These are phyloP conservation scores for Chytridium lagenaria DNA, from an alignment of 371 early-diverging fungal species.

Conservation along the genomic window DNA sequence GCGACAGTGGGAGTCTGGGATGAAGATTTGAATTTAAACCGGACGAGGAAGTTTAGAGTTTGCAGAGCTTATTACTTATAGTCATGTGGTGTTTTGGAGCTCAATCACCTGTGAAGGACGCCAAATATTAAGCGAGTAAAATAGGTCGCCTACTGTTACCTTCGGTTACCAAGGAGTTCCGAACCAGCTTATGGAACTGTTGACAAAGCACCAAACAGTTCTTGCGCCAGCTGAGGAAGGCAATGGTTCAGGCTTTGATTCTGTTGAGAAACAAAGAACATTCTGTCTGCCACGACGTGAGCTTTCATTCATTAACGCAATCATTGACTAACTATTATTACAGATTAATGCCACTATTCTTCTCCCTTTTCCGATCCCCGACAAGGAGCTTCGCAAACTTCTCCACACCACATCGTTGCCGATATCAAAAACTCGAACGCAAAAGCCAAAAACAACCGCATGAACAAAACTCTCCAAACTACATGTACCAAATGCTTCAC, in stretches of 20 bases:
- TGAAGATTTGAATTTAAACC: constrained; percentile 90
- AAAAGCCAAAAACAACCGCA: constrained; percentile 91
- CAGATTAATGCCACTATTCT: constrained; percentile 84
- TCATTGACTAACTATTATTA: constrained; percentile 42
- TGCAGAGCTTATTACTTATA: constrained; percentile 83
- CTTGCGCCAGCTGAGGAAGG: constrained; percentile 82
- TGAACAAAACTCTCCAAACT: constrained; percentile 95
- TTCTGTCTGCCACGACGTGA: constrained; percentile 68
- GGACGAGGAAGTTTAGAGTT: constrained; percentile 76
- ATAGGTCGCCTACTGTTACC: constrained; percentile 78
- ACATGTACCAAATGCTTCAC: constrained; percentile 90
- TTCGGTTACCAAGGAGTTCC: constrained; percentile 78
- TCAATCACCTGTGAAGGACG: too few relatives aligned
- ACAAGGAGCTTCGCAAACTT: constrained; percentile 85
- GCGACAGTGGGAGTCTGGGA: constrained; percentile 85
- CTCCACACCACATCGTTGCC: constrained; percentile 91
- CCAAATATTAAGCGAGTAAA: too few relatives aligned
- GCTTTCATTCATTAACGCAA: neutral
- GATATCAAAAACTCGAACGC: constrained; percentile 92
- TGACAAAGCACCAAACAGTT: constrained; percentile 77
- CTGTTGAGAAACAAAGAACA: constrained; percentile 85
- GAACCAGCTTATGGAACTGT: constrained; percentile 81
- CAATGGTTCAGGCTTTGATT: constrained; percentile 90
- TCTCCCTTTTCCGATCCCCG: constrained; percentile 91
- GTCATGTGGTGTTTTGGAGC: constrained; percentile 66